phyloP scores from a whole-genome alignment of 2,329 filamentous ascomycete genomes.

The Pseudonectria foliicola region DNA sequence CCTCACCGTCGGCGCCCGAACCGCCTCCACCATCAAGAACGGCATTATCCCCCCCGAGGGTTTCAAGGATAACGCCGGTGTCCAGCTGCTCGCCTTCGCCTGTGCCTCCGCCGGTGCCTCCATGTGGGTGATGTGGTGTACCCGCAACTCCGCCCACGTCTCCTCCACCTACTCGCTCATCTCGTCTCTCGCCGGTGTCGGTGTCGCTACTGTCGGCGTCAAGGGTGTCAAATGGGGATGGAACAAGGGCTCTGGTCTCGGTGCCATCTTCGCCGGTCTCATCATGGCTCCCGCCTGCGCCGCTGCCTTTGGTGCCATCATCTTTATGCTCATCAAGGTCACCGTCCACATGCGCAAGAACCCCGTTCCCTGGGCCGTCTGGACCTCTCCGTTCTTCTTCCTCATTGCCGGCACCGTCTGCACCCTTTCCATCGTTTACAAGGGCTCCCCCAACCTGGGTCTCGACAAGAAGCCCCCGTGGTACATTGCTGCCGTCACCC shows the following conservation, averaged over 20 bases:
- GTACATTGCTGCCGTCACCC: constrained; percentile 60
- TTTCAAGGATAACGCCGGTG: constrained; percentile 54
- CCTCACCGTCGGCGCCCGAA: constrained; percentile 59
- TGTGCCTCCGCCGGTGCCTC: constrained; percentile 59
- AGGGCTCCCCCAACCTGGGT: constrained; percentile 54
- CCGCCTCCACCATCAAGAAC: constrained; percentile 74
- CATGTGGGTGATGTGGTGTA: constrained; percentile 76
- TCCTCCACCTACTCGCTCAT: constrained; percentile 67
- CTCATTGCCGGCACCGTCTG: constrained; percentile 67
- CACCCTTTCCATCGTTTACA: constrained; percentile 73
- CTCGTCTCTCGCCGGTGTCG: constrained; percentile 61
- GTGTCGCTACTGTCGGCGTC: constrained; percentile 59
- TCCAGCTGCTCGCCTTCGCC: constrained; percentile 62
- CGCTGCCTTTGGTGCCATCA: constrained; percentile 53
- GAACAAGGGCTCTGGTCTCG: constrained; percentile 59
- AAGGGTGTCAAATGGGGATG: constrained; percentile 58
- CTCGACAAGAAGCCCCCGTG: constrained; percentile 47
- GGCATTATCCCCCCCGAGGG: constrained; percentile 57
- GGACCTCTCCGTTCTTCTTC: constrained; percentile 69
- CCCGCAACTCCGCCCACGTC: constrained; percentile 63
- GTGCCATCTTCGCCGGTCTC: constrained; percentile 60
- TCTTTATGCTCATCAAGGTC: constrained; percentile 59
- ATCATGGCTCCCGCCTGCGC: constrained; percentile 62
- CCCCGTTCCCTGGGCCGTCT: constrained; percentile 66
- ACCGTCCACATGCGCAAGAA: constrained; percentile 66